Conservation (phyloP, 2,329 filamentous ascomycete species). For the Sclerotinia trifoliorum region DNA sequence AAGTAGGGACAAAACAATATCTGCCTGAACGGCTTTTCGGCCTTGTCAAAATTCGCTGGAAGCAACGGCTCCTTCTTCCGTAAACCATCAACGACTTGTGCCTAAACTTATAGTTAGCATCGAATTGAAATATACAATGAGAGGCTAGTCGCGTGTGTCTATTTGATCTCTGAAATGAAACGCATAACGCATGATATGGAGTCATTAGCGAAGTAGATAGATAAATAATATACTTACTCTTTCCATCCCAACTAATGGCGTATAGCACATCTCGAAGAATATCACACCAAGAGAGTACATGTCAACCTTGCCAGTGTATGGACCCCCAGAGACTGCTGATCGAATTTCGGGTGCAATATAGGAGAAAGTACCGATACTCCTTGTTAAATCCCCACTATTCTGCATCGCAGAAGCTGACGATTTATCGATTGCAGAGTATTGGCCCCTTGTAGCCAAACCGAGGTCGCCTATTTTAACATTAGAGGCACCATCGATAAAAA, state of each 20-base stretch:
- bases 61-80: conserved; percentile 66
- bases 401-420: conserved; percentile 33
- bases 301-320: conserved; percentile 92
- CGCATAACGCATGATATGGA: background rate
- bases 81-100: conserved; percentile 63
- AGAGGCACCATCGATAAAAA: conserved; percentile 88
- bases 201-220: background rate
- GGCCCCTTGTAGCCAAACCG: conserved; percentile 85
- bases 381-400: conserved; percentile 60
- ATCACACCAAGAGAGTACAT: conserved; percentile 98
- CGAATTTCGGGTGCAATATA: conserved; percentile 93
- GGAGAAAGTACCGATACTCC: conserved; percentile 73
- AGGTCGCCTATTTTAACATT: conserved; percentile 98
- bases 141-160: background rate
- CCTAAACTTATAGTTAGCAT: conserved; percentile 9
- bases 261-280: conserved; percentile 95
- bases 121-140: background rate
- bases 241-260: conserved; percentile 58
- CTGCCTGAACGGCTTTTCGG: conserved; percentile 67
- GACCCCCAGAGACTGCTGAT: conserved; percentile 66
- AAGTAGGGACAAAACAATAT: conserved; percentile 76
- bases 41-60: conserved; percentile 69
- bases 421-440: conserved; percentile 63
- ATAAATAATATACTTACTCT: conserved; percentile 42
- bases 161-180: background rate